phyloP scores from a whole-genome alignment of 179 eudicot species.

The Heliamphora pulchella region DNA sequence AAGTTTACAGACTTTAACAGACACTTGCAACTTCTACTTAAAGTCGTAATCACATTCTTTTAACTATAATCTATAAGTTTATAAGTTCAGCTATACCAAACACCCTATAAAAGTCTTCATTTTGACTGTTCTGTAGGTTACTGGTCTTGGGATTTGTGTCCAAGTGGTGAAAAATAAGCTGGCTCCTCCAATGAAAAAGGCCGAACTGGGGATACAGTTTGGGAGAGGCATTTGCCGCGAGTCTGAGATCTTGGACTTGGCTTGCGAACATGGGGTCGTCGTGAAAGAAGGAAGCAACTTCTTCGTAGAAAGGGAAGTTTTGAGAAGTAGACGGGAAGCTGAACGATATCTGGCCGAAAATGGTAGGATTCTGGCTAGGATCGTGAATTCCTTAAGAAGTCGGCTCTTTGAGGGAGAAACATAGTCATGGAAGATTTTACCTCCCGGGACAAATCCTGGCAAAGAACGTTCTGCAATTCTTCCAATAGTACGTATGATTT shows the following conservation, averaged over 20 bases:
- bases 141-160: slow-evolving; percentile 66
- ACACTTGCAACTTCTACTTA: too few species aligned
- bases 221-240: slow-evolving; percentile 74
- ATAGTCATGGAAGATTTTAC: background rate
- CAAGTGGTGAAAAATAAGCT: slow-evolving; percentile 88
- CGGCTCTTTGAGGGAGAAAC: slow-evolving; percentile 39
- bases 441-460: background rate
- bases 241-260: slow-evolving; percentile 78
- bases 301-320: slow-evolving; percentile 47
- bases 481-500: background rate
- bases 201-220: slow-evolving; percentile 57
- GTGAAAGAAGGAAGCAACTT: slow-evolving; percentile 45
- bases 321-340: slow-evolving; percentile 43
- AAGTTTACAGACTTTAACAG: too few species aligned
- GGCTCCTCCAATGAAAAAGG: slow-evolving; percentile 69
- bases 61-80: too few species aligned
- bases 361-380: slow-evolving; percentile 35
- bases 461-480: background rate
- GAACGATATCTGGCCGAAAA: slow-evolving; percentile 55
- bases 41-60: too few species aligned
- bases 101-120: slow-evolving; percentile 1
- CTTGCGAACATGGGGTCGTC: slow-evolving; percentile 64
- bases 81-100: background rate
- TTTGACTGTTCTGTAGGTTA: slow-evolving; percentile 36
- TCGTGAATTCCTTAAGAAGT: slow-evolving; percentile 55